A percentile compares a stretch with the other conserved stretches of the same genome.
Conservation (phyloP, 2,329 filamentous ascomycete genomes). For the Apiospora rasikravindrae region DNA sequence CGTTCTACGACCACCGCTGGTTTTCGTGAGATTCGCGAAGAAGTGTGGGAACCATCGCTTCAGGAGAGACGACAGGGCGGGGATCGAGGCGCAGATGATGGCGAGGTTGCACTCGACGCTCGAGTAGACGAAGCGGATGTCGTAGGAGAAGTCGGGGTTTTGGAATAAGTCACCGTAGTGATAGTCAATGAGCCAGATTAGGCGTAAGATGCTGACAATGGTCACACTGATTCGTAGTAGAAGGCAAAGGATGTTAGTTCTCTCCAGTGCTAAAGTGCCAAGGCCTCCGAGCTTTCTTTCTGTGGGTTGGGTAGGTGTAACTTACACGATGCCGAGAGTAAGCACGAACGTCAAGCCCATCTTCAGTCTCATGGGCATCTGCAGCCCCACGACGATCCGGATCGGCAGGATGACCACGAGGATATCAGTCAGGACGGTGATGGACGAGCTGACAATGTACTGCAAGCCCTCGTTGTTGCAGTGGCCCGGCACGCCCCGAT, state of each 20-base stretch:
- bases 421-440: constrained; percentile 32
- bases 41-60: background rate
- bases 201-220: constrained; percentile 35
- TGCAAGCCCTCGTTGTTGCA: constrained; percentile 24
- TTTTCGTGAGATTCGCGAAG: background rate
- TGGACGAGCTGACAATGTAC: constrained; percentile 29
- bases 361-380: constrained; percentile 27
- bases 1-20: background rate
- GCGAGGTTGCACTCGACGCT: constrained; percentile 45
- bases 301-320: background rate
- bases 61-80: constrained; percentile 33
- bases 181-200: constrained; percentile 31
- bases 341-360: constrained; percentile 24
- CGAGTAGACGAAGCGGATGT: constrained; percentile 38
- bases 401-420: constrained; percentile 30
- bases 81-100: constrained; percentile 44
- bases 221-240: constrained; percentile 29
- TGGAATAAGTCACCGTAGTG: constrained; percentile 27
- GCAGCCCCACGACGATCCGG: constrained; percentile 29
- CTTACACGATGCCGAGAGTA: constrained; percentile 17
- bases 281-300: background rate
- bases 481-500: constrained; percentile 28
- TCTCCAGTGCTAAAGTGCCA: background rate
- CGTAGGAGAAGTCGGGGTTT: constrained; percentile 35
- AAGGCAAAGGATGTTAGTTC: background rate